phyloP scores from a whole-genome alignment of 805 yeast genomes.

The Candida sonorensis region DNA sequence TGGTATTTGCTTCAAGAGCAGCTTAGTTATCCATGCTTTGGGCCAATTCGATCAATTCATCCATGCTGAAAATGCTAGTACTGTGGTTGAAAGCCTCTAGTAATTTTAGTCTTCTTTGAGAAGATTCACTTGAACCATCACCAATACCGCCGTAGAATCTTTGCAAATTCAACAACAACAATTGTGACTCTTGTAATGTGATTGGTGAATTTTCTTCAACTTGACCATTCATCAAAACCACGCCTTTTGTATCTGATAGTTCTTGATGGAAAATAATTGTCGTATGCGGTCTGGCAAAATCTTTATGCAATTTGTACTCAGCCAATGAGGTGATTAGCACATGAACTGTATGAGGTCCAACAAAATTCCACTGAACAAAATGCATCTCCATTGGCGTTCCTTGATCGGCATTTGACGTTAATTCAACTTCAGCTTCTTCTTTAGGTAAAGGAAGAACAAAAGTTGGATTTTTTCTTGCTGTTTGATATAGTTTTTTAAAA shows the following conservation, averaged over 20 bases:
- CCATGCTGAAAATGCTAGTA: slow-evolving; percentile 55
- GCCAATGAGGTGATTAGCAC: slow-evolving; percentile 87
- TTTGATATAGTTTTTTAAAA: slow-evolving; percentile 55
- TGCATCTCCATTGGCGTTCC: slow-evolving; percentile 62
- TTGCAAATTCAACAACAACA: slow-evolving; percentile 68
- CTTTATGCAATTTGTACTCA: slow-evolving; percentile 84
- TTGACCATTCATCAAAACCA: slow-evolving; percentile 81
- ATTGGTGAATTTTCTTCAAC: slow-evolving; percentile 68
- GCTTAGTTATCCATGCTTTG: slow-evolving; percentile 57
- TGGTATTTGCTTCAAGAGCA: too few species aligned
- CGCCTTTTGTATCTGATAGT: slow-evolving; percentile 45
- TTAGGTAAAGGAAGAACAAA: slow-evolving; percentile 90
- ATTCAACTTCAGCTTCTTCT: slow-evolving; percentile 31
- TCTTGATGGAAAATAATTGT: slow-evolving; percentile 85
- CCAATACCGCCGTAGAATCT: slow-evolving; percentile 73
- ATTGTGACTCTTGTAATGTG: slow-evolving; percentile 68
- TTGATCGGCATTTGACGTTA: slow-evolving; percentile 19
- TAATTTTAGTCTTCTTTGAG: slow-evolving; percentile 46
- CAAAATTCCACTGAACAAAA: slow-evolving; percentile 89
- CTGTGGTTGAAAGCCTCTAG: slow-evolving; percentile 69
- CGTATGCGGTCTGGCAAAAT: slow-evolving; percentile 93
- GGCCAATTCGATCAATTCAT: slow-evolving; percentile 62
- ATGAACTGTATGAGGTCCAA: slow-evolving; percentile 77
- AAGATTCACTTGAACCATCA: slow-evolving; percentile 32
- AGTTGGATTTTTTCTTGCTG: slow-evolving; percentile 68